Base-by-base conservation (phyloP, 2,329 filamentous ascomycete genomes). In the Colletotrichum orchidophilum region DNA sequence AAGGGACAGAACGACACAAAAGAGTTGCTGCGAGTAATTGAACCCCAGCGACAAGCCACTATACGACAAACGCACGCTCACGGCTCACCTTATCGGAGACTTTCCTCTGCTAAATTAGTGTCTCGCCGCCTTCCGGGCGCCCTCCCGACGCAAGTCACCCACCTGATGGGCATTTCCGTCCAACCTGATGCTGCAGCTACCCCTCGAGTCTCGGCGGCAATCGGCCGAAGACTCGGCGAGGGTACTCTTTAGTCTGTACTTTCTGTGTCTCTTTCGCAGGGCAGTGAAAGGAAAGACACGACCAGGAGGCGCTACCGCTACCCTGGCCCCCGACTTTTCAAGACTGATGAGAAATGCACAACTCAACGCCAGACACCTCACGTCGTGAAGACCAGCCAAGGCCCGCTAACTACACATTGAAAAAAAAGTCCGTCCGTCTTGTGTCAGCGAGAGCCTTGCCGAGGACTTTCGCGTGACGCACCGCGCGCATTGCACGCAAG, bases 401-500 rank as follows among this genome's bases (percentile, higher is more conserved):
- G 6, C 29, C 35, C 27, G 21, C 64, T 35, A 54, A 65, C 50
- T 46, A 29, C 52, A 42, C 58, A 27, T 24, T 39, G 27, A 59
- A 21, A 71, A 71, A 63, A 68, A 54, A 59, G 64, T 63, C 64
- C 53, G 69, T 63, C 64, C 64, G 53, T 71, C 64, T 71, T 50
- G 29, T 24, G 39, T 52, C 24, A 35, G 15, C 46, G 58, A 18
- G 27, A 21, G 21, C 46, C 26, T 8, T 27, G 31, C 53, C 42
- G 42, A 49, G 1, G 63, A 39, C 60, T 12, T 60, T 42, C 63
- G 58, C 64, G 42, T 62, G 57, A 71, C 53, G 58, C 52, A 58
- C 46, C 63, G 60, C 46, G 27, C 59, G 59, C 24, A 58, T 54
- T 33, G 46, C 46, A 27, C 13, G 57, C 18, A 29, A 61, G 57